phyloP scores from a whole-genome alignment of 2,329 filamentous ascomycete genomes.

The Xylaria sp. region DNA sequence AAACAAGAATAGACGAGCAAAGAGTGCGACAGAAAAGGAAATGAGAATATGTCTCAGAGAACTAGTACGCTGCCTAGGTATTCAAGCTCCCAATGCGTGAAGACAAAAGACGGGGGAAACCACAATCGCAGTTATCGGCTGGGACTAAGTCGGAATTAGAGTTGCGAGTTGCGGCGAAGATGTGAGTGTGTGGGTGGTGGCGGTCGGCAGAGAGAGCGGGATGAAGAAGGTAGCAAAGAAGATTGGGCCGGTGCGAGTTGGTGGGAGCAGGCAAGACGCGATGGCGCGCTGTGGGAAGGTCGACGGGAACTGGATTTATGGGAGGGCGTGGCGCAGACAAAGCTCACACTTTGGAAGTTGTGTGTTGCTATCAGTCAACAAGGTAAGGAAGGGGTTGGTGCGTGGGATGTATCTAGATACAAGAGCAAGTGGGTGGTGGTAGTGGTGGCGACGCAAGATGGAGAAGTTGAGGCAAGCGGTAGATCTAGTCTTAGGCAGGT shows the following conservation, averaged over 20 bases:
- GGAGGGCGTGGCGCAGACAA: constrained; percentile 7
- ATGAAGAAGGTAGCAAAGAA: constrained; percentile 19
- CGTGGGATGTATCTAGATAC: background rate
- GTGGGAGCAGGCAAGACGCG: constrained; percentile 10
- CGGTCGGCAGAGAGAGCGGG: constrained; percentile 11
- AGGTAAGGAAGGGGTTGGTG: background rate
- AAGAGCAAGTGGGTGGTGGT: constrained; percentile 18
- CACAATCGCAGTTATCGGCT: constrained; percentile 3
- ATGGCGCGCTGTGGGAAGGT: constrained; percentile 17
- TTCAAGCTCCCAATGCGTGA: constrained; percentile 20
- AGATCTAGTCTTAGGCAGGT: background rate
- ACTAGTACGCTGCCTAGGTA: constrained; percentile 20
- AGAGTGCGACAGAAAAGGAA: constrained; percentile 28
- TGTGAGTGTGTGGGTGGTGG: constrained; percentile 11
- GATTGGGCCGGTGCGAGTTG: constrained; percentile 27
- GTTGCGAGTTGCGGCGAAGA: constrained; percentile 5
- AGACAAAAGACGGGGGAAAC: constrained; percentile 17
- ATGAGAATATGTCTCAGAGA: constrained; percentile 31
- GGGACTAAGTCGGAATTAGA: constrained; percentile 9
- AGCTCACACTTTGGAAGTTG: constrained; percentile 14
- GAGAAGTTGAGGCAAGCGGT: background rate
- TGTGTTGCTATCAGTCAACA: background rate
- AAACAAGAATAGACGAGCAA: constrained; percentile 30
- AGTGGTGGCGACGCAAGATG: constrained; percentile 35
- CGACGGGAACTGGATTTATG: constrained; percentile 12